Conservation (phyloP, 139 green algal genomes). For the Volvox reticuliferus region DNA sequence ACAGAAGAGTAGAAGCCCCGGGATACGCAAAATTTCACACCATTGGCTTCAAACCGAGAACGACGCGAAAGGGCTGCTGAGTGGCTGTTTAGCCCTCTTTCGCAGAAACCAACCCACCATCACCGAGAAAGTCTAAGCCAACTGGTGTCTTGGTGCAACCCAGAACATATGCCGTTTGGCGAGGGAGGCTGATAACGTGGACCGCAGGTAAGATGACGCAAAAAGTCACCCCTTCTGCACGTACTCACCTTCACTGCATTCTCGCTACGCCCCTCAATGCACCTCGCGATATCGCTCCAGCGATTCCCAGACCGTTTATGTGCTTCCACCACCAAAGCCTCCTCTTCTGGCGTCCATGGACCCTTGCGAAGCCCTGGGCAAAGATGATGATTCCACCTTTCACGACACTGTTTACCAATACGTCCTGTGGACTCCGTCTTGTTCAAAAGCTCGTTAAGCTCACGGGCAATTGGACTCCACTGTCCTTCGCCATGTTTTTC, state of each 20-base stretch:
- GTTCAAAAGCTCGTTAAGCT: conserved; percentile 43
- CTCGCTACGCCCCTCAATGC: conserved; percentile 79
- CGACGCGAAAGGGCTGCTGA: no score
- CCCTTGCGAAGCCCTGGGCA: conserved; percentile 70
- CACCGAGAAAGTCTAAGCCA: no score
- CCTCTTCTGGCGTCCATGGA: conserved; percentile 69
- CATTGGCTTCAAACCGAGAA: no score
- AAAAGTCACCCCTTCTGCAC: no score
- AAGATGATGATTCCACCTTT: conserved; percentile 82
- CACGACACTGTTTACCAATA: conserved; percentile 69
- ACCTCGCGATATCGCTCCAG: conserved; percentile 84
- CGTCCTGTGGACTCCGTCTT: conserved; percentile 34
- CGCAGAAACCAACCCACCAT: no score
- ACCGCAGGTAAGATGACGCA: no score
- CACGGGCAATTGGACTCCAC: conserved; percentile 70
- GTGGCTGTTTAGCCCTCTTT: no score
- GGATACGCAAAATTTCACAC: no score
- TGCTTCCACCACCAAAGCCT: conserved; percentile 63
- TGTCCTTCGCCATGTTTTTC: conserved; percentile 66
- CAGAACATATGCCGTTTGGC: no score
- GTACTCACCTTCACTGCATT: conserved; percentile 81
- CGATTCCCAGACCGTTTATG: conserved; percentile 58
- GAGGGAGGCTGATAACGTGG: no score
- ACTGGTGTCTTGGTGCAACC: no score
- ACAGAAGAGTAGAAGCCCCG: no score